phyloP scores from a whole-genome alignment of 345 rosid genomes.

The rapeseed (Brassica napus) region DNA sequence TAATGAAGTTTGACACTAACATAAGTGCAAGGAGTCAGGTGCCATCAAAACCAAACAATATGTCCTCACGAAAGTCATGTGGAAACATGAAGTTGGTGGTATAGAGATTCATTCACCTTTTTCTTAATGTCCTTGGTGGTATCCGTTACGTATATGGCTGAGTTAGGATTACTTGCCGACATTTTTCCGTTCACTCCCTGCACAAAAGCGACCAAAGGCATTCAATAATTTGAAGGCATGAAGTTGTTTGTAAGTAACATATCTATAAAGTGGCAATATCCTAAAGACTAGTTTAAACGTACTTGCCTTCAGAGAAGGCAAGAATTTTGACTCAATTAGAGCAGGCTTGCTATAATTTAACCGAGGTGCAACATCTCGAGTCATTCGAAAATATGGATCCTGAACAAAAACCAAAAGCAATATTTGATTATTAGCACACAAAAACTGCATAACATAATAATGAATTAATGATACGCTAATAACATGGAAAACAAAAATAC shows the following conservation, averaged over 20 bases:
- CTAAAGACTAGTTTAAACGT: background rate
- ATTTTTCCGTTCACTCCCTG: conserved; percentile 94
- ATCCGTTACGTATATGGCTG: conserved; percentile 91
- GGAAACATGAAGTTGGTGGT: background rate
- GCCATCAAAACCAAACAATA: background rate
- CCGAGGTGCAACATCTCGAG: conserved; percentile 91
- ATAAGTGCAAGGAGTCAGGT: background rate
- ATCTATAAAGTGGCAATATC: background rate
- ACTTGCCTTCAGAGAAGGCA: conserved; percentile 75
- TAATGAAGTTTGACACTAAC: background rate
- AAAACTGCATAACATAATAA: background rate
- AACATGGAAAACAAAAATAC: background rate
- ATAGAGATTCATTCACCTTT: conserved; percentile 53
- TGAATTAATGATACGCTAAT: background rate
- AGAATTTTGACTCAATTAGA: conserved; percentile 76
- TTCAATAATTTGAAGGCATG: background rate
- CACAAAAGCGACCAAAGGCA: background rate
- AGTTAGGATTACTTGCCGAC: conserved; percentile 96
- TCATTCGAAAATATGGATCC: conserved; percentile 98
- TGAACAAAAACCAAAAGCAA: conserved; percentile 40
- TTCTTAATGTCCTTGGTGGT: conserved; percentile 65
- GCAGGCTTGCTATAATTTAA: conserved; percentile 88
- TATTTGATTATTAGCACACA: background rate
- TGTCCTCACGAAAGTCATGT: background rate
- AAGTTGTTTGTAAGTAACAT: background rate